These are phyloP conservation scores for Picea glauca DNA, from an alignment of 75 land plant genomes.

Conservation along the genomic window DNA sequence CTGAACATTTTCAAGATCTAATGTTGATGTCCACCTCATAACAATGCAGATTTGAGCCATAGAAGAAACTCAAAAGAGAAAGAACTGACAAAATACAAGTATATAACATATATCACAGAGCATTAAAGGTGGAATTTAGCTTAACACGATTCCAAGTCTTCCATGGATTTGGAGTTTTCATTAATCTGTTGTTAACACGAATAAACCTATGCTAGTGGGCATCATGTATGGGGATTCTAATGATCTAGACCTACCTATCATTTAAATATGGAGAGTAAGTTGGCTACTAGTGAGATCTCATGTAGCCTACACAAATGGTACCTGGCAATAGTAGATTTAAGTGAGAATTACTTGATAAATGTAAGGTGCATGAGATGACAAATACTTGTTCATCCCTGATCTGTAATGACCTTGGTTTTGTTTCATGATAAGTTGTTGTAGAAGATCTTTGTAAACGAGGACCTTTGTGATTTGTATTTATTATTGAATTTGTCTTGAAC, in stretches of 20 bases:
- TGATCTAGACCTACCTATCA: neutral
- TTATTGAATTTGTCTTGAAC: neutral
- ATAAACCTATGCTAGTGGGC: no score
- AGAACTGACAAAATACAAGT: no score
- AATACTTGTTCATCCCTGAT: no score
- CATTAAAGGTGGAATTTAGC: no score
- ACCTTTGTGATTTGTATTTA: neutral
- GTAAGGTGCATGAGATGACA: neutral
- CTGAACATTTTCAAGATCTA: conserved; percentile 91
- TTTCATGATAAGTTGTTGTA: neutral
- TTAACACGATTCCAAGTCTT: no score
- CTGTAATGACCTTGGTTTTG: neutral
- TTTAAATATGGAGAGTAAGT: neutral
- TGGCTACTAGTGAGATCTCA: neutral
- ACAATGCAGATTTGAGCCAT: conserved; percentile 30
- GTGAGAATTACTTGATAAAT: neutral
- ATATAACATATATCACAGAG: no score
- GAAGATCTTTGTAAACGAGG: neutral
- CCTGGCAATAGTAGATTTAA: neutral
- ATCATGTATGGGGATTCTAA: neutral
- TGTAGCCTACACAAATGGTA: neutral
- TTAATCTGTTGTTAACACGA: no score
- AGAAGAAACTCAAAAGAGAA: conserved; percentile 12
- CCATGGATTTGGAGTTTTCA: no score
- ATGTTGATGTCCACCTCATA: conserved; percentile 85